Conservation (phyloP, 495 filamentous ascomycete species). For the Amorphotheca resinae region DNA sequence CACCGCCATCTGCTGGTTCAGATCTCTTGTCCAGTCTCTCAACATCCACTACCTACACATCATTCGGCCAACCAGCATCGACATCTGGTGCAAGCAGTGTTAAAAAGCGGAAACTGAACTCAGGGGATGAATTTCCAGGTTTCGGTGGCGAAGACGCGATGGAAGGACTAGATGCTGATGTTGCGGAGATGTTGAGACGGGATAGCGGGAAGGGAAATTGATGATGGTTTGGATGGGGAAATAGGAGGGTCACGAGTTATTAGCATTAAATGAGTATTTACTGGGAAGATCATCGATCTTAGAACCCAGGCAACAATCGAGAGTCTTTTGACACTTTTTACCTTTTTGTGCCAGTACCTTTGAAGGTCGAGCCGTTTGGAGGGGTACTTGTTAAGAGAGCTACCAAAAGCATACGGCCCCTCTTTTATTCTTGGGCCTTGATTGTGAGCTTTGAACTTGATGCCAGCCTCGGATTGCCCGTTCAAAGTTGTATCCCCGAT, state of each 20-base stretch:
- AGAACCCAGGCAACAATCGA: too few species aligned
- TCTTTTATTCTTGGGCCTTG: too few species aligned
- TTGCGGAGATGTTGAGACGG: slow-evolving; percentile 63
- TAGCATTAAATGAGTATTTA: not conserved
- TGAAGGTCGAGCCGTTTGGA: too few species aligned
- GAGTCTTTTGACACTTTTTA: too few species aligned
- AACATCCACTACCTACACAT: slow-evolving; percentile 31
- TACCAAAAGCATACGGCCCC: too few species aligned
- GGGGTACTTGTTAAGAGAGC: too few species aligned
- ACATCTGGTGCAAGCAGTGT: slow-evolving; percentile 28
- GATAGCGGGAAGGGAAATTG: slow-evolving; percentile 15
- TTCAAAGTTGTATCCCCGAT: too few species aligned
- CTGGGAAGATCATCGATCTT: too few species aligned
- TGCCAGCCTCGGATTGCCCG: too few species aligned
- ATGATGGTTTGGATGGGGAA: not conserved
- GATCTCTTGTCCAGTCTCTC: slow-evolving; percentile 42
- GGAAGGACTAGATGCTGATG: slow-evolving; percentile 69
- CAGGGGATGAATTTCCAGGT: slow-evolving; percentile 49
- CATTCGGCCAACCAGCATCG: slow-evolving; percentile 18
- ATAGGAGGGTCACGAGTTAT: not conserved
- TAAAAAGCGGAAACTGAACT: slow-evolving; percentile 68
- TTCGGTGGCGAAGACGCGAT: slow-evolving; percentile 51
- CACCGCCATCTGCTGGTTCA: slow-evolving; percentile 29
- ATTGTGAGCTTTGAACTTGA: too few species aligned
- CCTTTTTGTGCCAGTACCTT: too few species aligned